Evolutionary conservation across 2,329 filamentous ascomycete genomes (phyloP), one percentile per base, ranked within the genome.

Genomic region (Epichloe amarillans): DNA sequence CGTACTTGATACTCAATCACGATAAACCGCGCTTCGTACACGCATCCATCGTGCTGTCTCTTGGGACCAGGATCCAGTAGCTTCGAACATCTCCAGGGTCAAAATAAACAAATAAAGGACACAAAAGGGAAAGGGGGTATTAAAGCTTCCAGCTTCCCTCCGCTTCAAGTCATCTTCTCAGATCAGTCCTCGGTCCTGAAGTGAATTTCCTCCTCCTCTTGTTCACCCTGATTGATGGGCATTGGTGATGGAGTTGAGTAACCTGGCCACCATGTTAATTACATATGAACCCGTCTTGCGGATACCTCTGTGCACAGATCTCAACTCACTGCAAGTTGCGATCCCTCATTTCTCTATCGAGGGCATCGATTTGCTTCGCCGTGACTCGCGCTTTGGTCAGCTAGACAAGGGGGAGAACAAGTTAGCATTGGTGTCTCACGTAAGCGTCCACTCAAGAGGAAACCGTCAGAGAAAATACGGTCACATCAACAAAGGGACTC

Each of bases 341-440:
- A 54, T 76, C 71, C 62, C 71, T 71, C 71, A 79, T 75, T 58
- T 79, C 75, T 53, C 73, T 70, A 62, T 79, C 75, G 58, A 80
- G 72, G 55, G 72, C 66, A 56, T 74, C 70, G 50, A 80, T 68
- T 57, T 75, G 72, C 60, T 73, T 74, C 39, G 71, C 67, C 53
- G 69, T 70, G 46, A 70, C 53, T 40, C 68, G 67, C 57, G 67
- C 70, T 58, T 72, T 71, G 62, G 67, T 71, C 52, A 74, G 63
- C 72, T 74, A 49, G 52, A 53, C 11, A 46, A 38, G 17, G 19
- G 19, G 1, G 30, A 49, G 12, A 45, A 12, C 62, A 59, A 66
- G 53, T 49, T 37, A 46, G 49, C 43, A 21, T 19, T 21, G 38
- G 41, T 43, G 8, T 47, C 38, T 12, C 23, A 21, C 19, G 8